Percentiles rank a stretch among this genome's conserved stretches.
Conservation (phyloP, 2,329 filamentous ascomycete species). For the Esteya vermicola region DNA sequence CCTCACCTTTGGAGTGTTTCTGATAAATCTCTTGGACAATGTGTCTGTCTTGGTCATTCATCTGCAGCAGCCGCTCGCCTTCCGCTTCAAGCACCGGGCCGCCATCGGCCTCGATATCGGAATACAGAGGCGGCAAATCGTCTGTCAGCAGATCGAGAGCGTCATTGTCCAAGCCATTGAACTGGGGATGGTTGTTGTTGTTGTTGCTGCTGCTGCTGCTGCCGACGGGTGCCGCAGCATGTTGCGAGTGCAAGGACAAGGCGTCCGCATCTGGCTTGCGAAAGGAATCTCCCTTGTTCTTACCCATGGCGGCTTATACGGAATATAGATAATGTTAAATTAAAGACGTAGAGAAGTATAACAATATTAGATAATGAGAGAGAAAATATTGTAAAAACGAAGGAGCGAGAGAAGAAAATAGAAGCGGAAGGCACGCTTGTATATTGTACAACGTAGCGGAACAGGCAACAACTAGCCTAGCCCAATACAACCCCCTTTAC, state of each 20-base stretch:
- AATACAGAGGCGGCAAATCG: slow-evolving; percentile 29
- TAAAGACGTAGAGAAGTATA: not conserved
- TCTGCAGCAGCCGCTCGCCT: too few species aligned
- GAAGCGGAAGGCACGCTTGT: too few species aligned
- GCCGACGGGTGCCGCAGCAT: not conserved
- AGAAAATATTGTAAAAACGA: too few species aligned
- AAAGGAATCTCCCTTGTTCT: slow-evolving; percentile 9
- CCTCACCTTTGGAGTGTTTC: too few species aligned
- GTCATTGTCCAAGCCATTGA: slow-evolving; percentile 14
- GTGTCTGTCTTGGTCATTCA: too few species aligned
- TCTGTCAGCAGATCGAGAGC: slow-evolving; percentile 19
- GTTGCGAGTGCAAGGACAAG: slow-evolving; percentile 16
- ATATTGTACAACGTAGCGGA: not conserved
- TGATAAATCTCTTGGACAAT: too few species aligned
- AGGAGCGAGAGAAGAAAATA: not conserved
- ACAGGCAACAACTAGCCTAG: not conserved
- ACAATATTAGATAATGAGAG: too few species aligned
- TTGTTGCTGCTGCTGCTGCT: not conserved
- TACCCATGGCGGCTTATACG: slow-evolving; percentile 12
- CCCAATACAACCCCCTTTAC: too few species aligned
- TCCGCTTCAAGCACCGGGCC: not conserved
- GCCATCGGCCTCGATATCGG: slow-evolving; percentile 20
- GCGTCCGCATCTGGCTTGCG: slow-evolving; percentile 12
- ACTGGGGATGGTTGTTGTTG: not conserved
- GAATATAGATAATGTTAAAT: not conserved